Percentiles rank a stretch among this genome's conserved stretches.
Evolutionary conservation across 1,284 basidiomycete species (phyloP).

Genomic region (Ustilago tritici): DNA sequence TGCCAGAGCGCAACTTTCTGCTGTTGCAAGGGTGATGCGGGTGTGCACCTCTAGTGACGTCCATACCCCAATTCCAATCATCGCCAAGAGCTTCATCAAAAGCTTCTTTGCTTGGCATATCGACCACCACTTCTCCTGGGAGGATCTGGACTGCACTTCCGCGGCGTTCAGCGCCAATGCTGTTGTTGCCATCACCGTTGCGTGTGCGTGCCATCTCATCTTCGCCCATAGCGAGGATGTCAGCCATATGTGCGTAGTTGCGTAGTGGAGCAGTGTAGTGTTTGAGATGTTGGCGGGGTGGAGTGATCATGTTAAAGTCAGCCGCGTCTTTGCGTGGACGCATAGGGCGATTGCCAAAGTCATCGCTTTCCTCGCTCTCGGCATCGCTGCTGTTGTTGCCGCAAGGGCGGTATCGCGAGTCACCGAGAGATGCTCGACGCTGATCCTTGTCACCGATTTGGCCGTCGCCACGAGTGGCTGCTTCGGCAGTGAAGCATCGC

Average conservation of each 20-base stretch:
- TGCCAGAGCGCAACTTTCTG: background rate
- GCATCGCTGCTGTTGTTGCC: conserved; percentile 6
- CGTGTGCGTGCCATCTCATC: conserved; percentile 35
- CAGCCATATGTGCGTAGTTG: conserved; percentile 31
- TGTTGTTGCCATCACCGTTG: conserved; percentile 2
- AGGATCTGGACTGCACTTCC: conserved; percentile 42
- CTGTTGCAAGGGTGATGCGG: background rate
- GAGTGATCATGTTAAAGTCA: conserved; percentile 60
- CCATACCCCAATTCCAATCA: conserved; percentile 61
- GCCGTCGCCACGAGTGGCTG: background rate
- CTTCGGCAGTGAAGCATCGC: conserved; percentile 24
- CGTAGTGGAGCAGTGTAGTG: conserved; percentile 33
- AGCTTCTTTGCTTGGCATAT: conserved; percentile 49
- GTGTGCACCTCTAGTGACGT: conserved; percentile 25
- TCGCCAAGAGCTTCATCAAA: conserved; percentile 47
- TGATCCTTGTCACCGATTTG: background rate
- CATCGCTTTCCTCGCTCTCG: conserved; percentile 17
- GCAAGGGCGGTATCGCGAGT: conserved; percentile 18
- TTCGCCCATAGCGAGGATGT: conserved; percentile 42
- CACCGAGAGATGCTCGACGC: conserved; percentile 27
- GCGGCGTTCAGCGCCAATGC: conserved; percentile 9
- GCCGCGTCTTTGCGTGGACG: conserved; percentile 48
- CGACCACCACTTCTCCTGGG: conserved; percentile 38
- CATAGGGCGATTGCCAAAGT: conserved; percentile 29
- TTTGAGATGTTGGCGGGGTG: conserved; percentile 59